Base-by-base conservation (phyloP, 1,284 basidiomycete genomes). In the Cutaneotrichosporon arboriforme region DNA sequence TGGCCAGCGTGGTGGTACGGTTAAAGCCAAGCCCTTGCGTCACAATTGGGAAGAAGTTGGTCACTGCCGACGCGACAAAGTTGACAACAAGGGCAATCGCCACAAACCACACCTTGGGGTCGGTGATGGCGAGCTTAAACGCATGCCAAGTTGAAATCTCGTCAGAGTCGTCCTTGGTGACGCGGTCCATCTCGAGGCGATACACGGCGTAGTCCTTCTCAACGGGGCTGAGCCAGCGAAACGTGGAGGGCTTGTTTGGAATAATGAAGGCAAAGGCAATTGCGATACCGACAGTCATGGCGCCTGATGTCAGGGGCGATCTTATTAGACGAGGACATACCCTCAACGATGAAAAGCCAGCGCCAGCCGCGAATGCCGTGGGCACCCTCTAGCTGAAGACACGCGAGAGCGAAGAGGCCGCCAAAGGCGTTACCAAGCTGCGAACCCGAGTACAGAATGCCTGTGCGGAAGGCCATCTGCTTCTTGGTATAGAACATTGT, bases 31-130 rank as follows among this genome's bases (percentile, higher is more conserved):
- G 65, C 36, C 61, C 54, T 12, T 40, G 42, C n/a, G 72, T 65
- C 46, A 73, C 66, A 21, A 67, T 56, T 8, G 69, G 68, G 68
- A 72, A 71, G 59, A 74, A 73, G 59, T 71, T 72, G 42, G 70
- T 71, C 34, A 72, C 67, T 1, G 64, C 61, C 4, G 69, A 64
- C n/a, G 67, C 66, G 50, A 72, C 66, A 46, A 59, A 63, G 52
- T 50, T 55, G 45, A 55, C 31, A 26, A 55, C 44, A 40, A 66
- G 57, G 15, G 58, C 48, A 3, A 53, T 36, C 50, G 58, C 58
- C 17, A 72, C 51, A 20, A 69, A 45, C 65, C 66, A 74, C 1
- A 64, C 67, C 58, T 73, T 73, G 46, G 59, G 57, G 55, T 73
- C 70, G 18, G 49, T 59, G 42, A 68, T 20, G 20, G 69, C 68